Evolutionary conservation across 73 alveolate genomes (phyloP), one percentile per base, ranked within the genome.

Genomic region (Breviolum minutum): DNA sequence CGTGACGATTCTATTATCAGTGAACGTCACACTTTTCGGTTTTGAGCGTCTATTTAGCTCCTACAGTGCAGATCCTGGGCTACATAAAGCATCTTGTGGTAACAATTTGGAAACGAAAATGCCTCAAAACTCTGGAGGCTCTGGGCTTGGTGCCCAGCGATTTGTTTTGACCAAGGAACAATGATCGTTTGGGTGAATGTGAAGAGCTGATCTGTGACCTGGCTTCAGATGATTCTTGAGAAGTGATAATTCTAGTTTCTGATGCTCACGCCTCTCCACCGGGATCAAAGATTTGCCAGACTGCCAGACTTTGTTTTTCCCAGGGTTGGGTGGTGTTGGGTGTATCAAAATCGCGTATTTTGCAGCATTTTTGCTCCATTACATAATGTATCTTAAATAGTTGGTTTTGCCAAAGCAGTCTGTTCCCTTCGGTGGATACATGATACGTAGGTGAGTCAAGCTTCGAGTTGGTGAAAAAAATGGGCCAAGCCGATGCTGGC

Each of bases 171-270:
- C 71, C n/a, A 29, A 95, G 89, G 99, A 95, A 95, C 95, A 95
- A 95, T 79, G 99, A 95, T 68, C 69, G 95, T 16, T 68, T 95
- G 54, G 92, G 48, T 5, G 95, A 95, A 63, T 95, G 95, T 20
- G 99, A 95, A 63, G 95, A 83, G 30, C 48, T 95, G 79, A 95
- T 95, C 27, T 94, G 98, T 22, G 68, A 30, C 80, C 76, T 20
- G 98, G 98, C 74, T 29, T 24, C 91, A 73, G 1, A 40, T 40
- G 54, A 40, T 40, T 40, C 54, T 40, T 40, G 54, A 40, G 54
- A 40, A 40, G 54, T 0, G 54, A 40, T 40, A 40, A 40, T 40
- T 40, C 54, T 40, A 3, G 3, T 40, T 40, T 40, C 54, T 40
- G 54, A 40, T 14, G 40, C 7, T 73, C 19, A 10, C 19, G 29